These are phyloP conservation scores for Zasmidium citrigriseum DNA, from an alignment of 2,329 filamentous ascomycete genomes.

Conservation along the genomic window DNA sequence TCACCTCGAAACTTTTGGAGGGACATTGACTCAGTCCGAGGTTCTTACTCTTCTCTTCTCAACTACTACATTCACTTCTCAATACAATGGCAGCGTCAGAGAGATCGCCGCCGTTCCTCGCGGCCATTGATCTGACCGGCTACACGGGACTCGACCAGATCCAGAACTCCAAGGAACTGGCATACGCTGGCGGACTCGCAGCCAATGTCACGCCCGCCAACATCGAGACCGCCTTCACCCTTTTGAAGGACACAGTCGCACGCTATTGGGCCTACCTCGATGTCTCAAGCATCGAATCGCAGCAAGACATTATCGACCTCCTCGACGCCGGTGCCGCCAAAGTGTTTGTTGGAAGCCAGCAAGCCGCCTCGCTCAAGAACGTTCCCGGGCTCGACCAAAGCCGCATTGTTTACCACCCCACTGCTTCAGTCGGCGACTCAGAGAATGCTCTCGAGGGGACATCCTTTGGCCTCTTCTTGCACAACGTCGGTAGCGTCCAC, in stretches of 20 bases:
- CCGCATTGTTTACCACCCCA: slow-evolving; percentile 54
- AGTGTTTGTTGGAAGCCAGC: slow-evolving; percentile 75
- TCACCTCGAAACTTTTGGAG: slow-evolving; percentile 6
- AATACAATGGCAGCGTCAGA: slow-evolving; percentile 18
- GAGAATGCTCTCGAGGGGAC: slow-evolving; percentile 46
- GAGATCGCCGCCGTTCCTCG: slow-evolving; percentile 44
- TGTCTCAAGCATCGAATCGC: slow-evolving; percentile 66
- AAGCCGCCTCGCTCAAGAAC: slow-evolving; percentile 59
- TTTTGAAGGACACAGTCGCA: slow-evolving; percentile 59
- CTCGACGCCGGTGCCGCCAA: slow-evolving; percentile 83
- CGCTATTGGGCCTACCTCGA: slow-evolving; percentile 71
- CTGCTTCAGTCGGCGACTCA: slow-evolving; percentile 47
- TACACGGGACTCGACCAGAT: slow-evolving; percentile 50
- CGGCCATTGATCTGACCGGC: slow-evolving; percentile 49
- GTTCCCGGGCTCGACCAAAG: slow-evolving; percentile 56
- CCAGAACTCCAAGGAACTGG: slow-evolving; percentile 49
- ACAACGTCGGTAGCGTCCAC: slow-evolving; percentile 39
- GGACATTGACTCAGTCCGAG: slow-evolving; percentile 12
- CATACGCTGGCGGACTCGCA: slow-evolving; percentile 61
- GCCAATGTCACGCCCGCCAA: slow-evolving; percentile 49
- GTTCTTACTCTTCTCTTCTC: background rate
- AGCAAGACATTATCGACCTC: slow-evolving; percentile 74
- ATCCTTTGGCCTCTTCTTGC: slow-evolving; percentile 47
- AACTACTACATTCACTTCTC: background rate
- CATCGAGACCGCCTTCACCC: slow-evolving; percentile 49